A percentile compares a stretch with the other conserved stretches of the same genome.
phyloP scores from a whole-genome alignment of 148 eudicot genomes.

The Vaccinium macrocarpon region DNA sequence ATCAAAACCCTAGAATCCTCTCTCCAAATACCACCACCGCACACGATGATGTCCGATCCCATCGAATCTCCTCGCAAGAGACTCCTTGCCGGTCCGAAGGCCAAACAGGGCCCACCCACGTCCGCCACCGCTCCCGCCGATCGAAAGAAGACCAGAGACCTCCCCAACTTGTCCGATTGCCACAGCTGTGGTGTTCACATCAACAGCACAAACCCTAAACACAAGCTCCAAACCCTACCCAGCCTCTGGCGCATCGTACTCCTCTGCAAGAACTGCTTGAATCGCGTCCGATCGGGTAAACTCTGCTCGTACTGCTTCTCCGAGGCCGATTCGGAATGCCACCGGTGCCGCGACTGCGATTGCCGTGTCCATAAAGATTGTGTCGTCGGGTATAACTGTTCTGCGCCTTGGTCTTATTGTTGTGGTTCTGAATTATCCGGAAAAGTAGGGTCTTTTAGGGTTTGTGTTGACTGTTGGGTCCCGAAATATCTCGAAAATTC shows the following conservation, averaged over 20 bases:
- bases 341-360: constrained; percentile 46
- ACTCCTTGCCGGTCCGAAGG: not conserved
- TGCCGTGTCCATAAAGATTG: constrained; percentile 59
- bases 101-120: not conserved
- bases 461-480: constrained; percentile 93
- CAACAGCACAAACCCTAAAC: constrained; percentile 60
- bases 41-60: not conserved
- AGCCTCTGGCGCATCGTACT: constrained; percentile 88
- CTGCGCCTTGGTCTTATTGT: constrained; percentile 48
- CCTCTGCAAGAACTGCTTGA: constrained; percentile 52
- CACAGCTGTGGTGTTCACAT: constrained; percentile 57
- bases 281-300: constrained; percentile 37
- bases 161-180: constrained; percentile 84
- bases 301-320: constrained; percentile 70
- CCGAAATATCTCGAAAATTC: constrained; percentile 54
- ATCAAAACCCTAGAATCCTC: not conserved
- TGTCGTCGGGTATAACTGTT: constrained; percentile 31
- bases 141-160: constrained; percentile 62
- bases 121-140: not conserved
- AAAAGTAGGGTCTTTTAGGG: constrained; percentile 22
- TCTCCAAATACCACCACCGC: not conserved
- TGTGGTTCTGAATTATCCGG: constrained; percentile 4
- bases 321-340: constrained; percentile 18
- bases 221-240: constrained; percentile 47
- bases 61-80: constrained; percentile 5